Evolutionary conservation across 2,329 filamentous ascomycete genomes (phyloP), one percentile per base, ranked within the genome.

Genomic region (Sporothrix variecibatus): DNA sequence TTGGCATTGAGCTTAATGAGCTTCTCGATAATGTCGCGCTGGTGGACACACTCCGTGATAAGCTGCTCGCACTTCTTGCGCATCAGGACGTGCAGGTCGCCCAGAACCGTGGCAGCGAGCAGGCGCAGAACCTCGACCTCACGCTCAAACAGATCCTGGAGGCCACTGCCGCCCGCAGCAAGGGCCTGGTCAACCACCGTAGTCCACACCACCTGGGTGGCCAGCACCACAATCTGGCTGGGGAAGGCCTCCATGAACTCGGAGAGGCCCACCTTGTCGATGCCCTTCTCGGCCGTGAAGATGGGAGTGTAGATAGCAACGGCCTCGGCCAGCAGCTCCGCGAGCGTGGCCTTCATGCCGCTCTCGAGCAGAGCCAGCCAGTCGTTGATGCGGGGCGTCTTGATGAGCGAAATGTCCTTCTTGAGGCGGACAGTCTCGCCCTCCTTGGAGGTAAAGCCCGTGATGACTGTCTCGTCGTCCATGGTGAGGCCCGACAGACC

Each of bases 1-100:
- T 87, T 89, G 34, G 96, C 96, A 74, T 92, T 92, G 64, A 89
- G 86, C 64, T 92, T 88, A 67, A 95, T 88, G 34, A 99, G 89
- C 82, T 94, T 97, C 80, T 95, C 92, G 77, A 98, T 96, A 23
- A 92, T 90, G 82, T 99, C 96, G 75, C 96, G 93, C 82, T 99
- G 97, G 81, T 99, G 96, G 17, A 99, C 96, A 80, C 96, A 98
- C 82, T 99, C 97, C 0, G 97, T 99, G 80, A 99, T 99, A 77
- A 99, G 89, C 83, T 98, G 95, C 82, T 99, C 96, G 83, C 95
- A 99, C 85, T 97, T 98, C 87, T 97, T 97, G 76, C 96, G 90
- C 80, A 93, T 90, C 69, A 98, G 93, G 7, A 94, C 86, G 77
- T 95, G 93, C 28, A 99, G 88, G 79, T 99, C 95, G 53, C 93